Evolutionary conservation across 192 early-diverging fungal genomes (phyloP), one percentile per base, ranked within the genome.

Genomic region (Jimgerdemannia lactiflua): DNA sequence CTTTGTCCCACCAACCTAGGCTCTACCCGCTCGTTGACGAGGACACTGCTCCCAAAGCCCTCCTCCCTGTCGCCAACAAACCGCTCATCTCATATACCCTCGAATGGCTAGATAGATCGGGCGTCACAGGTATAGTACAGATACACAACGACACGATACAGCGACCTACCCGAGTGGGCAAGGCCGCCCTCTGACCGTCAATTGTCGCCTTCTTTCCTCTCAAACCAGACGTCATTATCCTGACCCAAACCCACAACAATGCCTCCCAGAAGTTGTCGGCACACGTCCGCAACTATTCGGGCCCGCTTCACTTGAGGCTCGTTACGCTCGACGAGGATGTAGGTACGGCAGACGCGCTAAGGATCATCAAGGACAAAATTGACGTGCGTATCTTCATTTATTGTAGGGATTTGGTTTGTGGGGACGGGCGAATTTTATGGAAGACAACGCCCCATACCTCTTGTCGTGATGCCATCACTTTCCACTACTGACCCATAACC

Each of bases 71-170:
- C 49, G 96, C 93, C 2, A 97, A 97, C 79, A 92, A 93, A 79
- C 98, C 98, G 69, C 95, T 99, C 91, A 90, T 99, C 75, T 90
- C 92, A 77, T 96, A 99, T 78, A 90, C 92, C 29, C 85, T 99
- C 64, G 90, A 97, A 71, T 99, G 98, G 97, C 87, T 99, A 3
- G 96, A 98, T 78, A 84, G 86, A 54, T 94, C 96, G 14, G 91
- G 91, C 70, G 89, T 97, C 65, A 64, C 76, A 69, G 84, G 84
- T 85, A 66, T 39, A 18, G 14, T 59, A 59, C 14, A 59, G 6
- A 59, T 59, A 59, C 49, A 7, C 0, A 59, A 59, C 49, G 49
- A 14, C 29, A 29, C 29, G 0, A 29, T 29, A 1, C 29, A 29
- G 29, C 29, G 29, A 29, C 29, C 1, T 29, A 29, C 29, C 29